Base-by-base conservation (phyloP, 1,284 basidiomycete species). In the Ceratobasidium sp. region DNA sequence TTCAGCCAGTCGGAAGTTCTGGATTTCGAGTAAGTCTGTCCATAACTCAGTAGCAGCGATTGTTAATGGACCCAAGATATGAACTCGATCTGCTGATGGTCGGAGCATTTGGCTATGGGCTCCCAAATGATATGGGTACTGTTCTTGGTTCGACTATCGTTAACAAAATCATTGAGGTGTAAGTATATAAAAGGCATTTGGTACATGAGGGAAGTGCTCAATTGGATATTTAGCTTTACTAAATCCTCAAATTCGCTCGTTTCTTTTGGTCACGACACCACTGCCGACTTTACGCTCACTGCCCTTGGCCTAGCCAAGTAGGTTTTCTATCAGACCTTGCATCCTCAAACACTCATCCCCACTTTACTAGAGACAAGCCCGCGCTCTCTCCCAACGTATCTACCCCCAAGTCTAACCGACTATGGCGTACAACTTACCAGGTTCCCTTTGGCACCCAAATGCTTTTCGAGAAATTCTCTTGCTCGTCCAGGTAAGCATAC, bases 201-300 rank as follows among this genome's bases (percentile, higher is more conserved):
- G 30, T n/a, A 12, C 3, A 12, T 28, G 8, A 55, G 8, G 26
- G 23, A 10, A 23, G 4, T 30, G 34, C 55, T 50, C 45, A 55
- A 16, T 18, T 28, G 4, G 8, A 53, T 5, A 30, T 28, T 28
- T 50, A 83, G 82, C n/a, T 80, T 84, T 71, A 80, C 81, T 23
- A 83, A 84, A 75, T 65, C 78, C 23, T 81, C 80, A 82, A 82
- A 77, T 78, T 86, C 62, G 83, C 62, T 67, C 34, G 43, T 67
- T 53, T 67, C 86, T 76, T 86, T 85, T 75, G 84, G 82, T 1
- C 84, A 85, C 75, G 84, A 86, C 72, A 84, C 81, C 5, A 84
- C 82, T n/a, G 82, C 86, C 74, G 82, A 85, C 74, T 70, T 83
- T 36, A 81, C 81, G 32, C 76, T 85, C 48, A 82, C 84, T 43